Evolutionary conservation across 2,329 filamentous ascomycete genomes (phyloP).

Genomic region (Plectosphaerella sp.): DNA sequence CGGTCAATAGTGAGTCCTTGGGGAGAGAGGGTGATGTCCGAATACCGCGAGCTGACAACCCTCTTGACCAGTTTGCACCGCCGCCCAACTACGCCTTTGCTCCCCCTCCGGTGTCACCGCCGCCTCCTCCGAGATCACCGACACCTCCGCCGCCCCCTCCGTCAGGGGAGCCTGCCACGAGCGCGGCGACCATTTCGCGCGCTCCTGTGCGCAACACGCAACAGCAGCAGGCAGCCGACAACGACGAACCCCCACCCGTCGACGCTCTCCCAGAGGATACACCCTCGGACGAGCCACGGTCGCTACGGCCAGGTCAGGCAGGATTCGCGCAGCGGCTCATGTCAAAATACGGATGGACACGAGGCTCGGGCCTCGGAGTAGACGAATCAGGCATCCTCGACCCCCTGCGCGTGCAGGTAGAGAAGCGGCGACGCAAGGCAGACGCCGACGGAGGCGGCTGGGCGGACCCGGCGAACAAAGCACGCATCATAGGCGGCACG

Average conservation of each 20-base stretch:
- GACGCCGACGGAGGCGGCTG: constrained; percentile 78
- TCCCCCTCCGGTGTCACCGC: constrained; percentile 47
- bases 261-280: constrained; percentile 26
- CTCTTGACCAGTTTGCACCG: constrained; percentile 55
- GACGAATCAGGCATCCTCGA: constrained; percentile 78
- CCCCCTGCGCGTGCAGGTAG: constrained; percentile 76
- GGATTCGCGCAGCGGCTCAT: constrained; percentile 86
- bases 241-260: constrained; percentile 37
- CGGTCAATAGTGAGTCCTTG: constrained; percentile 14
- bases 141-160: constrained; percentile 24
- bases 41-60: constrained; percentile 12
- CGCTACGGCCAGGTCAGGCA: constrained; percentile 70
- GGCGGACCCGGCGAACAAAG: constrained; percentile 62
- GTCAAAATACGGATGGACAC: constrained; percentile 89
- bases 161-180: constrained; percentile 30
- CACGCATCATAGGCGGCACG: constrained; percentile 77
- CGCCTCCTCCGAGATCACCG: constrained; percentile 23
- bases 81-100: constrained; percentile 53
- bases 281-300: constrained; percentile 40
- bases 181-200: constrained; percentile 64
- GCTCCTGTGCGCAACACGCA: constrained; percentile 70
- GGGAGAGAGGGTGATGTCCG: background rate
- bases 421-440: constrained; percentile 75
- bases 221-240: constrained; percentile 16
- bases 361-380: constrained; percentile 83